Conservation (phyloP, 2,329 filamentous ascomycete genomes). For the Zymoseptoria crescenta region DNA sequence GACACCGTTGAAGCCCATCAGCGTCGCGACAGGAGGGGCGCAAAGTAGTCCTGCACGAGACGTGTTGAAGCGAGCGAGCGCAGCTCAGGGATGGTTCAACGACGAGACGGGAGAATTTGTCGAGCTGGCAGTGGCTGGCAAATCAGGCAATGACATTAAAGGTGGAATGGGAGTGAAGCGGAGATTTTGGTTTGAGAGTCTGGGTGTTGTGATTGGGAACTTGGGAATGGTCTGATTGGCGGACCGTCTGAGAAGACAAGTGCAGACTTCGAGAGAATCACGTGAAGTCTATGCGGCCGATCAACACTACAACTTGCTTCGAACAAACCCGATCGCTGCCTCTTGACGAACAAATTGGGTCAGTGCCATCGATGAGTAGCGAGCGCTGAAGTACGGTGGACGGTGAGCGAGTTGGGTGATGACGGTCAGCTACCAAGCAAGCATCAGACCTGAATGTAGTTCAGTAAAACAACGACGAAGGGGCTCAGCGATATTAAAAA, state of each 20-base stretch:
- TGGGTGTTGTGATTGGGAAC: conserved; percentile 72
- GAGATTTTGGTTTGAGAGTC: conserved; percentile 71
- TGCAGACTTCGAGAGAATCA: neutral
- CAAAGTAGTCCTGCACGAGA: neutral
- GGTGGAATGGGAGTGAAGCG: conserved; percentile 65
- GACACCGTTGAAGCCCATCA: neutral
- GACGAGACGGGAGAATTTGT: neutral
- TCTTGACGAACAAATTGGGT: too few species aligned
- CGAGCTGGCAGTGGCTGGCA: neutral
- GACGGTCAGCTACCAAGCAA: too few species aligned
- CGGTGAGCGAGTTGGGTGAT: too few species aligned
- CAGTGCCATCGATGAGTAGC: too few species aligned
- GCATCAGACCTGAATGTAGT: too few species aligned
- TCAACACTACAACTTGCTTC: too few species aligned
- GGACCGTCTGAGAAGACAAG: neutral
- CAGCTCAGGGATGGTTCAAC: conserved; percentile 16
- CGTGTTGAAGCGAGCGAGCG: conserved; percentile 53
- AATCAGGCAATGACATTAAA: conserved; percentile 13
- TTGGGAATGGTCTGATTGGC: conserved; percentile 42
- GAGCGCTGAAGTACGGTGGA: too few species aligned
- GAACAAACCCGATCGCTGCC: too few species aligned
- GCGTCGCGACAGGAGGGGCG: neutral
- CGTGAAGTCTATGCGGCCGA: too few species aligned
- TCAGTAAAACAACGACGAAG: too few species aligned
- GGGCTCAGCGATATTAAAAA: too few species aligned